phyloP scores from a whole-genome alignment of 305 asterid species.

The Solanum hybrid region DNA sequence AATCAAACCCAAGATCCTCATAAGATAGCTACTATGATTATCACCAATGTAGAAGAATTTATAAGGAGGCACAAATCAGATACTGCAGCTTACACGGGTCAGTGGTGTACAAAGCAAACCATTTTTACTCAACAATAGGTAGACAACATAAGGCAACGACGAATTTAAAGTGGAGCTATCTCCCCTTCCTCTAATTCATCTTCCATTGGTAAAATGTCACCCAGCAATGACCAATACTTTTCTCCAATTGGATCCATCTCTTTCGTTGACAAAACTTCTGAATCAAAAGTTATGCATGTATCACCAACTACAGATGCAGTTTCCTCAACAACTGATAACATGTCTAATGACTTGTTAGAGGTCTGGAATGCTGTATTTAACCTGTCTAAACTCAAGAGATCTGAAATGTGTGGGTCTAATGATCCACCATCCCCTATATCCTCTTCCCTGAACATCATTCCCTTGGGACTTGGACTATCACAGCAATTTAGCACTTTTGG shows the following conservation, averaged over 20 bases:
- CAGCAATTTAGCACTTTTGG: constrained; percentile 18
- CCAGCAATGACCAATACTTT: not conserved
- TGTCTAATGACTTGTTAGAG: constrained; percentile 1
- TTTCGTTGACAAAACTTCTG: constrained; percentile 19
- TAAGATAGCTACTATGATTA: not conserved
- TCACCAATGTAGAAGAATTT: not conserved
- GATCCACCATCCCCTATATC: constrained; percentile 51
- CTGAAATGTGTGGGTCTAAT: constrained; percentile 39
- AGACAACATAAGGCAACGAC: not conserved
- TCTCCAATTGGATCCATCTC: constrained; percentile 15
- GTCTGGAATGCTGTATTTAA: not conserved
- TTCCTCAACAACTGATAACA: constrained; percentile 9
- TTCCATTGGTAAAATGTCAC: constrained; percentile 11
- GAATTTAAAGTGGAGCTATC: constrained; percentile 21
- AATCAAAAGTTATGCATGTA: constrained; percentile 29
- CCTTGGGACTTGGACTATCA: constrained; percentile 29
- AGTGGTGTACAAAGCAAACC: not conserved
- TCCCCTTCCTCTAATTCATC: constrained; percentile 89
- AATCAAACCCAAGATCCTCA: not conserved
- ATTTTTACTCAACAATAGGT: not conserved
- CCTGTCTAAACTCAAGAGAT: constrained; percentile 28
- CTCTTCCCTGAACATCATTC: constrained; percentile 61
- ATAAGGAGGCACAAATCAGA: not conserved
- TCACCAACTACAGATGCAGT: constrained; percentile 8
- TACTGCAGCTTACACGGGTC: not conserved